Evolutionary conservation across 139 green algal species (phyloP).

Genomic region (Eudorina sp.): DNA sequence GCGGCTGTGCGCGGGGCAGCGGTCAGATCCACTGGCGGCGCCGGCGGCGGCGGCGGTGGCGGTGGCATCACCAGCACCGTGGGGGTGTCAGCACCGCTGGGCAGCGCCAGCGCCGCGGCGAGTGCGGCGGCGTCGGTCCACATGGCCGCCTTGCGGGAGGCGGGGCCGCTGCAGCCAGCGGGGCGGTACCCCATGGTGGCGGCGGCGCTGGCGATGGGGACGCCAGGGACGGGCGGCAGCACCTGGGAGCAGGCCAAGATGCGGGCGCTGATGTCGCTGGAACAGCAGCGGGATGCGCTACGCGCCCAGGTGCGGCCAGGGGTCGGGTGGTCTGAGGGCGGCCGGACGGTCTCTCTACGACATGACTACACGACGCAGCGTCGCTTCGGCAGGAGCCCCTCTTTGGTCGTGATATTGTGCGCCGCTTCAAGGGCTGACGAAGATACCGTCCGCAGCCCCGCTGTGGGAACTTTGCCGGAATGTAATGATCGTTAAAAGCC

Average conservation of each 20-base stretch:
- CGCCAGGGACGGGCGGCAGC: slow-evolving; percentile 22
- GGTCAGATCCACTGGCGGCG: background rate
- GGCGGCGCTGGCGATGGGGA: slow-evolving; percentile 25
- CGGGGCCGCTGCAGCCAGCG: slow-evolving; percentile 30
- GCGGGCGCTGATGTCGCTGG: slow-evolving; percentile 51
- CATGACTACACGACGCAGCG: no score
- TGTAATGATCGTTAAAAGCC: no score
- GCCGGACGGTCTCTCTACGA: no score
- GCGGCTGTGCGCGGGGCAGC: no score
- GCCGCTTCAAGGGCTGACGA: no score
- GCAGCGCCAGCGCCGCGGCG: slow-evolving; percentile 3
- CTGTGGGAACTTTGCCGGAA: no score
- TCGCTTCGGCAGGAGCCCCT: no score
- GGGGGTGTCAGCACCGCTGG: slow-evolving; percentile 11
- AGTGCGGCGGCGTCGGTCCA: slow-evolving; percentile 38
- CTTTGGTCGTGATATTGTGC: no score
- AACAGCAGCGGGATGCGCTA: slow-evolving; percentile 44
- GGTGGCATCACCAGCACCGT: background rate
- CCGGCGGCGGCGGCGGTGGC: background rate
- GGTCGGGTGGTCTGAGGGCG: no score
- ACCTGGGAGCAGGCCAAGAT: slow-evolving; percentile 49
- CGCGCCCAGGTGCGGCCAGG: slow-evolving; percentile 46
- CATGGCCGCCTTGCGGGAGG: slow-evolving; percentile 10
- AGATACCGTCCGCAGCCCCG: no score
- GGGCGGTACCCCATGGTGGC: slow-evolving; percentile 46